A percentile compares a stretch with the other conserved stretches of the same genome.
Evolutionary conservation across 1,284 basidiomycete species (phyloP).

Genomic region (Cutaneotrichosporon cutaneum): DNA sequence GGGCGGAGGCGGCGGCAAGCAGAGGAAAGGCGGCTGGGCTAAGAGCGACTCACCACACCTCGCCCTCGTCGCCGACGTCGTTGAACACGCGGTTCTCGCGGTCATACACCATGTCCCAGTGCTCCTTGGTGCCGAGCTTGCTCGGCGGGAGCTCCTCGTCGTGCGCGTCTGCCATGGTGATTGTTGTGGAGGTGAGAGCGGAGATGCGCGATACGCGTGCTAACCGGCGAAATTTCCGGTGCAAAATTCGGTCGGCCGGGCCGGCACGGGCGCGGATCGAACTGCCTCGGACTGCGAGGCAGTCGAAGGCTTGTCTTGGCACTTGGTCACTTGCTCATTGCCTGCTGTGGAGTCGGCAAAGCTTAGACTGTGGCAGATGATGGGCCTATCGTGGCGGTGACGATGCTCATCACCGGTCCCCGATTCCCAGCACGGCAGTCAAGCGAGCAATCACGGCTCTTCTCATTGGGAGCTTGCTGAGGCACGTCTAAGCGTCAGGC

Average conservation of each 20-base stretch:
- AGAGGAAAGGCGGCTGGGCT: neutral
- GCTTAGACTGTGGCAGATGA: no score
- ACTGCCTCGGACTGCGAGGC: neutral
- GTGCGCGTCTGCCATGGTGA: conserved; percentile 20
- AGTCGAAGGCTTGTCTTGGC: no score
- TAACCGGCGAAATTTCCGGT: neutral
- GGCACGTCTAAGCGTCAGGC: no score
- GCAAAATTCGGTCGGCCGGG: neutral
- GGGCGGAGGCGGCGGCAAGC: neutral
- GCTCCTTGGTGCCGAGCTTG: conserved; percentile 52
- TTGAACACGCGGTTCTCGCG: conserved; percentile 52
- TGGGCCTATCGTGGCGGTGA: no score
- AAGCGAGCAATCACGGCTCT: no score
- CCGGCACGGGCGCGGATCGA: neutral
- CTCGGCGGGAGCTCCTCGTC: conserved; percentile 52
- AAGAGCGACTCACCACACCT: conserved; percentile 43
- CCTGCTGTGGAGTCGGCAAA: no score
- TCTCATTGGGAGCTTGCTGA: no score
- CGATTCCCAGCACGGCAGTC: no score
- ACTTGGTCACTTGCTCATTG: no score
- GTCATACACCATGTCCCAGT: conserved; percentile 54
- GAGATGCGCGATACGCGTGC: neutral
- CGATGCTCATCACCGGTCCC: no score
- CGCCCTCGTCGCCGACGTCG: conserved; percentile 30
- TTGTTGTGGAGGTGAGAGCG: neutral